phyloP scores from a whole-genome alignment of 768 basidiomycete species.

The Phlebiopsis gigantea region DNA sequence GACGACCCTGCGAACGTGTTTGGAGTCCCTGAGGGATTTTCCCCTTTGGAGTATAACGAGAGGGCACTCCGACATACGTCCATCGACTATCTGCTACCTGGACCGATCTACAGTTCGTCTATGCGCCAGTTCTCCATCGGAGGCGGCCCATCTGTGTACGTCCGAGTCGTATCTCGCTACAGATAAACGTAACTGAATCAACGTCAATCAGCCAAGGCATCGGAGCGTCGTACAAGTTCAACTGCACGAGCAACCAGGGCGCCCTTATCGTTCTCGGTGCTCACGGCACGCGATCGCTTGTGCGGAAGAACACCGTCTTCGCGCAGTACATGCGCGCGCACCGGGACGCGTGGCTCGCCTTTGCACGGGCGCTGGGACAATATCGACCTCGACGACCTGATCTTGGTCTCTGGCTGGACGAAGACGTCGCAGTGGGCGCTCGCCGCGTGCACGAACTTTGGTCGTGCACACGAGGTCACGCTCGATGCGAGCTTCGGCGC shows the following conservation, averaged over 20 bases:
- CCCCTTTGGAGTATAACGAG: background rate
- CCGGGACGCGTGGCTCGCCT: background rate
- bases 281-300: background rate
- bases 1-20: conserved; percentile 3
- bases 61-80: background rate
- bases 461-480: background rate
- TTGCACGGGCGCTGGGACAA: background rate
- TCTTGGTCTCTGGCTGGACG: conserved; percentile 1
- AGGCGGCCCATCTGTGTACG: background rate
- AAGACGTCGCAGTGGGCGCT: conserved; percentile 4
- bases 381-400: background rate
- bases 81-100: background rate
- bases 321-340: background rate
- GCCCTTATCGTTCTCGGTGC: background rate
- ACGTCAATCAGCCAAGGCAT: background rate
- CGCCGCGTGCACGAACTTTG: background rate
- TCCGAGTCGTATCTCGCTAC: background rate
- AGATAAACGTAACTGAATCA: background rate
- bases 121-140: background rate
- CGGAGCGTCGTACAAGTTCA: background rate
- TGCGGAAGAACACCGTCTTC: background rate
- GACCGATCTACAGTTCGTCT: background rate
- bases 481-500: background rate
- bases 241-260: background rate
- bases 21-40: conserved; percentile 1